These are phyloP conservation scores for Gelatoporia subvermispora DNA, from an alignment of 768 basidiomycete species.

Conservation along the genomic window DNA sequence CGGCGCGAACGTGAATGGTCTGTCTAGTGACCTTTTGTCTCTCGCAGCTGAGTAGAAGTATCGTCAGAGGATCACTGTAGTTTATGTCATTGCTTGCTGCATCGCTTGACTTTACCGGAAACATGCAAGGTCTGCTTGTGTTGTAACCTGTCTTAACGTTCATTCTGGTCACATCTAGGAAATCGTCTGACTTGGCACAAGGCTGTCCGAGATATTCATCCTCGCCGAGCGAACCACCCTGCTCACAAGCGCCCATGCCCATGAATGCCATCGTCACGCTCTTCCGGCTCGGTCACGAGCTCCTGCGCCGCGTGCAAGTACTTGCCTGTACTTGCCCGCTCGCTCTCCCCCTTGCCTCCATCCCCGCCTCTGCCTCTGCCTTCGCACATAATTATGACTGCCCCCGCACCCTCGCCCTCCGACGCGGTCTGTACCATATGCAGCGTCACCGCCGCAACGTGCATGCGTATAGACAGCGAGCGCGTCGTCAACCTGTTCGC, in stretches of 20 bases:
- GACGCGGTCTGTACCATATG: no score
- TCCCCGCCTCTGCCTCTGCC: slow-evolving; percentile 20
- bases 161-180: no score
- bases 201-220: no score
- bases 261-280: slow-evolving; percentile 83
- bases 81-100: background rate
- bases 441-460: no score
- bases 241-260: slow-evolving; percentile 63
- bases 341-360: slow-evolving; percentile 17
- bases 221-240: slow-evolving; percentile 30
- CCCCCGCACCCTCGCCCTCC: slow-evolving; percentile 43
- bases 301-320: no score
- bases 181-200: no score
- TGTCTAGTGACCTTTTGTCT: background rate
- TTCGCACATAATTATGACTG: slow-evolving; percentile 38
- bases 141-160: no score
- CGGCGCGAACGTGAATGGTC: no score
- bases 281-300: slow-evolving; percentile 61
- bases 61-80: slow-evolving; percentile 86
- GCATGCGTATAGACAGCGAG: no score
- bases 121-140: background rate
- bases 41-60: slow-evolving; percentile 18
- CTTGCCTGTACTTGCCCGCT: slow-evolving; percentile 18
- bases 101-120: background rate
- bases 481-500: no score